phyloP scores from a whole-genome alignment of 805 yeast genomes.

The Isabelozyma gotoi region DNA sequence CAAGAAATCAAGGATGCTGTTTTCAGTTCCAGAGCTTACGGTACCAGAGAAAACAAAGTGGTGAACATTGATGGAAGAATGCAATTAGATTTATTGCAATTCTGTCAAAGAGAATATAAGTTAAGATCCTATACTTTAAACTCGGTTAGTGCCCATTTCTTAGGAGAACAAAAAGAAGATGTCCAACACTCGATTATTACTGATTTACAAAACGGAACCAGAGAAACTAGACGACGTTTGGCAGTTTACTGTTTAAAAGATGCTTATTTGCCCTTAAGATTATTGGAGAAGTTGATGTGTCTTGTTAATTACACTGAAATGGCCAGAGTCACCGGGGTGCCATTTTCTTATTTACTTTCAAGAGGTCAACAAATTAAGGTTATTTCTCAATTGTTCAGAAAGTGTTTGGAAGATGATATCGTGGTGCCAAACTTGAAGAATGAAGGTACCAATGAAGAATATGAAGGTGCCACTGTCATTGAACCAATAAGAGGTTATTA shows the following conservation, averaged over 20 bases:
- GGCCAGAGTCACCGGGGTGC: conserved; percentile 99
- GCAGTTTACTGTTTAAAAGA: conserved; percentile 98
- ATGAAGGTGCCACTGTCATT: conserved; percentile 99
- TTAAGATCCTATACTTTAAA: conserved; percentile 91
- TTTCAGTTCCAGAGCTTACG: conserved; percentile 93
- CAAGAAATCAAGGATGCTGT: conserved; percentile 81
- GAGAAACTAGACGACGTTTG: conserved; percentile 89
- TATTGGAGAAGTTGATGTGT: conserved; percentile 92
- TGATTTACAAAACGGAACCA: conserved; percentile 86
- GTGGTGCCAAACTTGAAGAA: conserved; percentile 88
- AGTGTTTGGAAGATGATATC: conserved; percentile 81
- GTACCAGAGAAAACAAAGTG: conserved; percentile 89
- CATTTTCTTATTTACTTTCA: conserved; percentile 81
- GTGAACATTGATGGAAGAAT: conserved; percentile 94
- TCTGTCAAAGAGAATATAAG: conserved; percentile 92
- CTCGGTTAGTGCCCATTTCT: conserved; percentile 90
- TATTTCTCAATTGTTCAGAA: conserved; percentile 90
- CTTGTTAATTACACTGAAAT: conserved; percentile 95
- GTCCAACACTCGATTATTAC: conserved; percentile 97
- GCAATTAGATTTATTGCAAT: conserved; percentile 90
- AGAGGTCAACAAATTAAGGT: conserved; percentile 99
- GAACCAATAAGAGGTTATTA: conserved; percentile 96
- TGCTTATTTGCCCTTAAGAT: conserved; percentile 86
- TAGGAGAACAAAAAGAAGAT: conserved; percentile 96
- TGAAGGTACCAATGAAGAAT: conserved; percentile 84